Evolutionary conservation across 371 early-diverging fungal species (phyloP).

Genomic region (Mortierella sp.): DNA sequence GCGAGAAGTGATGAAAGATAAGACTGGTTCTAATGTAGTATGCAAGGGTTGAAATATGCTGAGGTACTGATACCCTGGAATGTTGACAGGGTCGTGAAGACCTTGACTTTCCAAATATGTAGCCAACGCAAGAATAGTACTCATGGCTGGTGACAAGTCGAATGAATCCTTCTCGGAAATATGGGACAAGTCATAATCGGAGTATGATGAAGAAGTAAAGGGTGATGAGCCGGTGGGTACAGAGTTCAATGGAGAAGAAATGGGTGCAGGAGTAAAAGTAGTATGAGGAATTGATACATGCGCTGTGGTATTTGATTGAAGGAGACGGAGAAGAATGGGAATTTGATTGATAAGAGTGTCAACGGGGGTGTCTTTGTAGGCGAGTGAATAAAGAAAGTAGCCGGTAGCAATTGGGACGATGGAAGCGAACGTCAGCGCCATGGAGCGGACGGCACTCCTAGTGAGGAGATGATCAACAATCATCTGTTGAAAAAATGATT

Average conservation of each 20-base stretch:
- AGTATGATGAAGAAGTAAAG: conserved; percentile 2
- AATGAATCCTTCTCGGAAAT: conserved; percentile 6
- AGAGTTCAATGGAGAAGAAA: conserved; percentile 10
- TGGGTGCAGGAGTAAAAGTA: not conserved
- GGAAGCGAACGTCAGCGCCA: conserved; percentile 60
- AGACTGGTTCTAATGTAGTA: conserved; percentile 1
- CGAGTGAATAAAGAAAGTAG: conserved; percentile 63
- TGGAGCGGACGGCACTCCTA: conserved; percentile 43
- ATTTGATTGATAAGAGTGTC: conserved; percentile 32
- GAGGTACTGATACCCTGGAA: conserved; percentile 34
- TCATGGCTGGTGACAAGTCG: conserved; percentile 23
- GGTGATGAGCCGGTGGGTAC: conserved; percentile 5
- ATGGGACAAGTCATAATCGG: not conserved
- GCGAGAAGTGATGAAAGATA: conserved; percentile 25
- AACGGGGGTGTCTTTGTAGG: conserved; percentile 59
- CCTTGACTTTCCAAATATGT: conserved; percentile 29
- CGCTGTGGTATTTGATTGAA: conserved; percentile 43
- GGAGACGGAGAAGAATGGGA: conserved; percentile 29
- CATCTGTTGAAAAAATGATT: conserved; percentile 9
- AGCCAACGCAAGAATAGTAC: conserved; percentile 18
- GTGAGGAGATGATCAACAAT: conserved; percentile 45
- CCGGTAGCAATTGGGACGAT: conserved; percentile 63
- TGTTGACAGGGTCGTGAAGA: conserved; percentile 16
- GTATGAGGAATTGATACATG: not conserved
- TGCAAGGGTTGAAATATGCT: conserved; percentile 13